Percentiles rank a stretch among this genome's conserved stretches.
Conservation (phyloP, 352 stramenopile species). For the Globisporangium rhizosaccharum region DNA sequence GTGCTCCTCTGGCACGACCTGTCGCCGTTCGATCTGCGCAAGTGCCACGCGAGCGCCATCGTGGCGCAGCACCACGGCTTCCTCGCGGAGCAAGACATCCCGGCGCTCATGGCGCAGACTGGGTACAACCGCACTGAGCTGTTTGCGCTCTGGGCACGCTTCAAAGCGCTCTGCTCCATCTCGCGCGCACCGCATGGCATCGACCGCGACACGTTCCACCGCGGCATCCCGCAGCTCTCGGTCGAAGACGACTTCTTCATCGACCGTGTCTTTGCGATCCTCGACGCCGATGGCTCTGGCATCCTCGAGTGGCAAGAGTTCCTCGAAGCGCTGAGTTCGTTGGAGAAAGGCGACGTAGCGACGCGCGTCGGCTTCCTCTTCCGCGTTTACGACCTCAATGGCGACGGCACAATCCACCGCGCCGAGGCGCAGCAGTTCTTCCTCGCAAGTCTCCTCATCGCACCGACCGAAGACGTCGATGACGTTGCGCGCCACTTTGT, state of each 20-base stretch:
- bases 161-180: constrained; percentile 70
- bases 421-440: constrained; percentile 61
- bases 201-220: constrained; percentile 64
- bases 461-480: constrained; percentile 30
- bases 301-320: constrained; percentile 74
- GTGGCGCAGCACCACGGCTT: constrained; percentile 49
- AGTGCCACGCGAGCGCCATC: constrained; percentile 23
- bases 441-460: constrained; percentile 46
- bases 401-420: constrained; percentile 51
- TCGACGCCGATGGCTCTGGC: constrained; percentile 55
- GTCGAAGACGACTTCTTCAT: constrained; percentile 75
- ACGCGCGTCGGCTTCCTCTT: constrained; percentile 64
- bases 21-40: constrained; percentile 20
- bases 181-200: constrained; percentile 34
- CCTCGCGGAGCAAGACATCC: constrained; percentile 51
- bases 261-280: constrained; percentile 59
- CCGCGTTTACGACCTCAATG: constrained; percentile 70
- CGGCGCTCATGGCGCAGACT: constrained; percentile 32
- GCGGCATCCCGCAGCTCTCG: constrained; percentile 49
- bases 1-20: constrained; percentile 16
- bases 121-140: constrained; percentile 57
- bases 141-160: constrained; percentile 62
- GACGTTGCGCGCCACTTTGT: constrained; percentile 57
- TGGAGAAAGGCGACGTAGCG: constrained; percentile 52
- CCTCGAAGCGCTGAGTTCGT: constrained; percentile 52